Evolutionary conservation across 495 filamentous ascomycete genomes (phyloP).

Genomic region (Glarea lozoyensis): DNA sequence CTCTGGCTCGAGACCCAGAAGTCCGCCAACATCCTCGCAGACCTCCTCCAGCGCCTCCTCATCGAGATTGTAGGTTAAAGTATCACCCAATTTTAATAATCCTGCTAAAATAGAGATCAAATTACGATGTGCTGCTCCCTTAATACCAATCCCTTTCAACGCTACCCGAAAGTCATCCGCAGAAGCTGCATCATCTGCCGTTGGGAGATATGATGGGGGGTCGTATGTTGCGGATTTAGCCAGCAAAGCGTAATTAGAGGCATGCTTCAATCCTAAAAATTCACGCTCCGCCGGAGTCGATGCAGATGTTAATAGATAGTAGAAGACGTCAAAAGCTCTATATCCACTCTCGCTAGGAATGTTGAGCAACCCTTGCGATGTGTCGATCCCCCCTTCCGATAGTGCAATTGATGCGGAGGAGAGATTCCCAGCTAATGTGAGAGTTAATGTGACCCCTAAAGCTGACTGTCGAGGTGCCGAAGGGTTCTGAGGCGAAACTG

Average conservation of each 20-base stretch:
- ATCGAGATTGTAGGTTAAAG: conserved; percentile 75
- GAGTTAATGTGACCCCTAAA: conserved; percentile 68
- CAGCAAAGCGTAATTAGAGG: conserved; percentile 68
- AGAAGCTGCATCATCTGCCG: conserved; percentile 85
- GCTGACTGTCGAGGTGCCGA: conserved; percentile 75
- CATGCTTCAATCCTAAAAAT: conserved; percentile 76
- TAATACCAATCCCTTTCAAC: conserved; percentile 85
- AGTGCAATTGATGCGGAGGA: conserved; percentile 67
- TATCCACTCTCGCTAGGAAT: conserved; percentile 73
- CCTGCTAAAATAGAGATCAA: conserved; percentile 79
- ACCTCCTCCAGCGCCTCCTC: conserved; percentile 76
- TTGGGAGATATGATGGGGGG: conserved; percentile 85
- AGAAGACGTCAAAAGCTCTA: conserved; percentile 97
- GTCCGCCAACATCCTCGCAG: conserved; percentile 81
- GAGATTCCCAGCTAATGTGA: conserved; percentile 72
- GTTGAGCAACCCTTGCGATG: conserved; percentile 68
- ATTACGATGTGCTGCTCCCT: conserved; percentile 67
- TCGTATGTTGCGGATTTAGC: conserved; percentile 75
- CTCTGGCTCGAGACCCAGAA: conserved; percentile 82
- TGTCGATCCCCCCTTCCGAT: conserved; percentile 83
- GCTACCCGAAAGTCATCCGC: conserved; percentile 85
- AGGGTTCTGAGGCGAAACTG: conserved; percentile 82
- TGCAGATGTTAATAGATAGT: conserved; percentile 84
- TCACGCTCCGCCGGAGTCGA: conserved; percentile 88
- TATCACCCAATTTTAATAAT: conserved; percentile 85